Percentiles rank a stretch among this genome's conserved stretches.
Evolutionary conservation across 805 yeast species (phyloP).

Genomic region (Candida chilensis): DNA sequence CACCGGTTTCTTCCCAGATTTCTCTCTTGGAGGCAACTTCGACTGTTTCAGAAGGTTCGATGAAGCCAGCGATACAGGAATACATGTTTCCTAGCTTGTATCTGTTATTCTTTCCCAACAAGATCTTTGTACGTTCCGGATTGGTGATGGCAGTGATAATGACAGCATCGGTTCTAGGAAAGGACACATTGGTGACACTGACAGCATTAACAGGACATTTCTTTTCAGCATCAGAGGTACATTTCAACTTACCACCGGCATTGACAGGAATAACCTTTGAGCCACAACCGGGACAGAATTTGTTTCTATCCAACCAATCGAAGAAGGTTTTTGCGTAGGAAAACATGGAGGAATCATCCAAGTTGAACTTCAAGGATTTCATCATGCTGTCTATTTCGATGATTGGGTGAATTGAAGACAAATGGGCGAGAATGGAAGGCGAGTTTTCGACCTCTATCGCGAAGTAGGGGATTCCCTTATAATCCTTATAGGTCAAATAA

Average conservation of each 20-base stretch:
- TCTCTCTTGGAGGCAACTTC: conserved; percentile 86
- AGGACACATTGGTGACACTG: conserved; percentile 65
- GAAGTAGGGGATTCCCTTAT: conserved; percentile 55
- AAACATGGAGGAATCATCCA: conserved; percentile 51
- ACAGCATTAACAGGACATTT: conserved; percentile 27
- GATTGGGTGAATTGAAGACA: conserved; percentile 10
- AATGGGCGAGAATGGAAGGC: conserved; percentile 7
- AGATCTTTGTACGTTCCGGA: conserved; percentile 45
- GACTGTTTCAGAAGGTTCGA: conserved; percentile 91
- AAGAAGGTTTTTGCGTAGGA: conserved; percentile 79
- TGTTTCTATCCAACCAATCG: conserved; percentile 74
- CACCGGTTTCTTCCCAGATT: conserved; percentile 95
- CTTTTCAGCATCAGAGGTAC: too few relatives aligned
- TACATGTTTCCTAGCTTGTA: conserved; percentile 50
- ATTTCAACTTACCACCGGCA: conserved; percentile 55
- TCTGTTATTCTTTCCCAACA: conserved; percentile 65
- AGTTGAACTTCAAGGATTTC: conserved; percentile 6
- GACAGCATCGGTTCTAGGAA: conserved; percentile 90
- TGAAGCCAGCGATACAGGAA: conserved; percentile 88
- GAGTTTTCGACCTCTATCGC: conserved; percentile 36
- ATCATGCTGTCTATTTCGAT: conserved; percentile 8
- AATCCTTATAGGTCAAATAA: conserved; percentile 34
- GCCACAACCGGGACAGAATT: conserved; percentile 87
- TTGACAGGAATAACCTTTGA: conserved; percentile 47
- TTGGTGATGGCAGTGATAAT: conserved; percentile 75